These are phyloP conservation scores for Suhomyces anneliseae DNA, from an alignment of 1,139 yeast genomes.

Conservation along the genomic window DNA sequence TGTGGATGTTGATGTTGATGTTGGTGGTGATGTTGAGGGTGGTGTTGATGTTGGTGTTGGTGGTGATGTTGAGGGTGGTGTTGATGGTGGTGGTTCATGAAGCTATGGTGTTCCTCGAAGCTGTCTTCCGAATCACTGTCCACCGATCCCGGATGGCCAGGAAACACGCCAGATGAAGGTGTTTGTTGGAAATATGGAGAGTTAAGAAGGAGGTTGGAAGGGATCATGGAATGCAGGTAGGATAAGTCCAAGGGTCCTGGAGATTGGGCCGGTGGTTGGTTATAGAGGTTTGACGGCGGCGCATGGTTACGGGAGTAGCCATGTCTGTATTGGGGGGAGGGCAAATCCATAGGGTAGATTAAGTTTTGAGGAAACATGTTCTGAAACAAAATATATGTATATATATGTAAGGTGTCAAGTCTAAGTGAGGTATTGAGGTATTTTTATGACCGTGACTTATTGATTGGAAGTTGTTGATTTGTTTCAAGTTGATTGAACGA, in stretches of 20 bases:
- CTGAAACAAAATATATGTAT: neutral
- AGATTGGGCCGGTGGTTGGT: constrained; percentile 4
- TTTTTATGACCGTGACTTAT: no score
- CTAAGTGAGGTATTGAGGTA: no score
- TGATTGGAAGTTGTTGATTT: no score
- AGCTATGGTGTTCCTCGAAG: constrained; percentile 4
- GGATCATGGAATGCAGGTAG: constrained; percentile 43
- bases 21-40: neutral
- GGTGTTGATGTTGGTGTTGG: constrained; percentile 2
- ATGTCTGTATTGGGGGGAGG: constrained; percentile 6
- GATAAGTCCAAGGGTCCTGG: constrained; percentile 11
- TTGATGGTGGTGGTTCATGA: neutral
- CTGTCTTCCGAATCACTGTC: constrained; percentile 6
- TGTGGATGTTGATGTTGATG: constrained; percentile 4
- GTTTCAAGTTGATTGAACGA: no score
- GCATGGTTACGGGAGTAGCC: neutral
- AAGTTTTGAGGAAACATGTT: constrained; percentile 9
- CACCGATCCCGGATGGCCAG: neutral
- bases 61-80: neutral
- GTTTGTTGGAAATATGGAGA: constrained; percentile 53
- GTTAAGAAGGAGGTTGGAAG: constrained; percentile 63
- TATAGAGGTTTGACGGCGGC: neutral
- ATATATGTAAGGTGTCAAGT: no score
- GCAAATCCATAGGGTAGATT: constrained; percentile 9
- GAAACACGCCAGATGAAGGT: constrained; percentile 4